Conservation (phyloP, 352 stramenopile species). For the Phytophthora cryptogea region DNA sequence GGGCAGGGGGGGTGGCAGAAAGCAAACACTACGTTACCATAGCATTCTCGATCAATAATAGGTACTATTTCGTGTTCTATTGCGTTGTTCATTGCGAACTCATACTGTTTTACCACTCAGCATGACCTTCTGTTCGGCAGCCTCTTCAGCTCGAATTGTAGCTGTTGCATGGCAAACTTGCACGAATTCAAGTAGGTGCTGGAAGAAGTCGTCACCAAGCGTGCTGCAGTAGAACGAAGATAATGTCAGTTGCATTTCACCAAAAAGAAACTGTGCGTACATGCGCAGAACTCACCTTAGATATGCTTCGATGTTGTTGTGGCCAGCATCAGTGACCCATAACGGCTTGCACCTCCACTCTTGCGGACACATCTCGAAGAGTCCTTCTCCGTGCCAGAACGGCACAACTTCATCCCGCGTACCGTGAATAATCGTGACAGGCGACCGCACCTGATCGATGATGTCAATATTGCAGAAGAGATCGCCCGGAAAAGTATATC, state of each 20-base stretch:
- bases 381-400: conserved; percentile 96
- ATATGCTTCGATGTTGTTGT: conserved; percentile 99
- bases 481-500: conserved; percentile 96
- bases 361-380: conserved; percentile 93
- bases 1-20: conserved; percentile 4
- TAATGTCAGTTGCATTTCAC: conserved; percentile 11
- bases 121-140: conserved; percentile 36
- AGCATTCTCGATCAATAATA: conserved; percentile 35
- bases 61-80: conserved; percentile 44
- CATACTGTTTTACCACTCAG: conserved; percentile 35
- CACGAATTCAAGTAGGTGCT: conserved; percentile 79
- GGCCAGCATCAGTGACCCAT: conserved; percentile 96
- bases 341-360: conserved; percentile 96
- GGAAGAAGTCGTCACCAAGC: conserved; percentile 81
- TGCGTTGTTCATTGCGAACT: conserved; percentile 24
- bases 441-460: conserved; percentile 89
- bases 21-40: conserved; percentile 10
- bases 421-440: conserved; percentile 98
- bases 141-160: conserved; percentile 46
- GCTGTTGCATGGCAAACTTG: conserved; percentile 73
- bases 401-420: conserved; percentile 98
- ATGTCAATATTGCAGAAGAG: conserved; percentile 98
- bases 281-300: conserved; percentile 58
- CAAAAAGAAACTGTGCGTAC: neutral
- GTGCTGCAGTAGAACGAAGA: conserved; percentile 35